These are phyloP conservation scores for Trypanosoma scelopori DNA, from an alignment of 208 protist species.

Conservation along the genomic window DNA sequence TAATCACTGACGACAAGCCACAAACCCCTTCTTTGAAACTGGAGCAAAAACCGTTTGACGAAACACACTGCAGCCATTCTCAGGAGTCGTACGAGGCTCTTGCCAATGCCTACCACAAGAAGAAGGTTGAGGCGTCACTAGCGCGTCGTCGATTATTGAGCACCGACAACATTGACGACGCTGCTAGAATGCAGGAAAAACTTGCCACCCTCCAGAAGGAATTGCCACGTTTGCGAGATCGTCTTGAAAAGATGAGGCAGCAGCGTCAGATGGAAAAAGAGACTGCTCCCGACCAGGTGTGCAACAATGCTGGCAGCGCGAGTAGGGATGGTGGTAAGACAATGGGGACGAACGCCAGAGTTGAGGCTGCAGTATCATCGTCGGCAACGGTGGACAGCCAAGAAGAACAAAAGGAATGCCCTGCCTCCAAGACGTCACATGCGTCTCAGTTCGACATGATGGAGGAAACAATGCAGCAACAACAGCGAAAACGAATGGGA, in stretches of 20 bases:
- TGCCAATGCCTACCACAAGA: constrained; percentile 79
- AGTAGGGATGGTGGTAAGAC: constrained; percentile 19
- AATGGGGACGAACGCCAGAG: neutral
- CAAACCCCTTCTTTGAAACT: neutral
- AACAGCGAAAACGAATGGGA: neutral
- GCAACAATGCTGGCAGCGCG: neutral
- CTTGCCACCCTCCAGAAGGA: constrained; percentile 52
- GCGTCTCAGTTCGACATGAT: neutral
- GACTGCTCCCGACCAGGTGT: neutral
- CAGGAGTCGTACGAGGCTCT: constrained; percentile 58
- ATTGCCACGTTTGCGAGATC: constrained; percentile 48
- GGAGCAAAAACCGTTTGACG: constrained; percentile 18
- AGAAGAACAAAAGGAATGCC: neutral
- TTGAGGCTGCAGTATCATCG: no score
- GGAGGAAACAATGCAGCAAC: neutral
- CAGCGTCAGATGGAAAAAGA: constrained; percentile 25
- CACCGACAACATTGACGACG: constrained; percentile 68
- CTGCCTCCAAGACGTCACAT: neutral
- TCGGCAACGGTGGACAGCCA: neutral
- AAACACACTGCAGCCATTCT: constrained; percentile 30
- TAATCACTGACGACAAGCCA: neutral
- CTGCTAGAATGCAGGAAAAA: constrained; percentile 57
- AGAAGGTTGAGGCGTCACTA: constrained; percentile 82
- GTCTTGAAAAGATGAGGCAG: constrained; percentile 60
- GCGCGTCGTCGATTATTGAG: constrained; percentile 73